Percentiles rank a stretch among this genome's conserved stretches.
Conservation (phyloP, 495 filamentous ascomycete species). For the Neurospora pannonica region DNA sequence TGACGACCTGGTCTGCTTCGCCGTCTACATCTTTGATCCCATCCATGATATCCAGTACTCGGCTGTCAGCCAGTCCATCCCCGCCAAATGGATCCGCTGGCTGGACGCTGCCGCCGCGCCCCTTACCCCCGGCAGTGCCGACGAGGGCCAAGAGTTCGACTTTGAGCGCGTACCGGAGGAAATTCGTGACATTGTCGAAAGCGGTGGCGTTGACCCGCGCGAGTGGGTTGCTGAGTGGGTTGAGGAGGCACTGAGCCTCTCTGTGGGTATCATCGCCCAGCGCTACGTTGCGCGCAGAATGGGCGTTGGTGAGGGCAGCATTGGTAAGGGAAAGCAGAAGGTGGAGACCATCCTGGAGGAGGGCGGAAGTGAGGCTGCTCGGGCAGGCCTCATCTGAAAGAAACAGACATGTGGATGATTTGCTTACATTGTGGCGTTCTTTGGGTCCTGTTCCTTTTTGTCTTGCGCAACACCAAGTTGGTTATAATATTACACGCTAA, state of each 20-base stretch:
- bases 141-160: constrained; percentile 23
- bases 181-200: constrained; percentile 79
- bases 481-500: neutral
- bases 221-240: constrained; percentile 98
- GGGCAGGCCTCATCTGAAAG: constrained; percentile 46
- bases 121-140: constrained; percentile 31
- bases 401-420: neutral
- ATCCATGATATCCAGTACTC: constrained; percentile 84
- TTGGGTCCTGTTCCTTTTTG: neutral
- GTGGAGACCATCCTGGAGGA: constrained; percentile 58
- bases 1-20: constrained; percentile 61
- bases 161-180: constrained; percentile 55
- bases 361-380: constrained; percentile 74
- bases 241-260: constrained; percentile 74
- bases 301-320: constrained; percentile 82
- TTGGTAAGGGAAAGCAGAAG: constrained; percentile 73
- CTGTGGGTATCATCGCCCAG: constrained; percentile 84
- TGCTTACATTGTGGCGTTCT: neutral
- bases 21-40: constrained; percentile 87
- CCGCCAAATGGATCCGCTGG: constrained; percentile 82
- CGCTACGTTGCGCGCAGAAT: constrained; percentile 89
- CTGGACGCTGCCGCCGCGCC: constrained; percentile 63
- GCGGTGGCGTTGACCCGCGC: constrained; percentile 83
- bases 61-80: constrained; percentile 75
- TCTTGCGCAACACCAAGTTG: neutral